Conservation (phyloP, 129 eudicot genomes). For the Pseudognaphalium luteoalbum region DNA sequence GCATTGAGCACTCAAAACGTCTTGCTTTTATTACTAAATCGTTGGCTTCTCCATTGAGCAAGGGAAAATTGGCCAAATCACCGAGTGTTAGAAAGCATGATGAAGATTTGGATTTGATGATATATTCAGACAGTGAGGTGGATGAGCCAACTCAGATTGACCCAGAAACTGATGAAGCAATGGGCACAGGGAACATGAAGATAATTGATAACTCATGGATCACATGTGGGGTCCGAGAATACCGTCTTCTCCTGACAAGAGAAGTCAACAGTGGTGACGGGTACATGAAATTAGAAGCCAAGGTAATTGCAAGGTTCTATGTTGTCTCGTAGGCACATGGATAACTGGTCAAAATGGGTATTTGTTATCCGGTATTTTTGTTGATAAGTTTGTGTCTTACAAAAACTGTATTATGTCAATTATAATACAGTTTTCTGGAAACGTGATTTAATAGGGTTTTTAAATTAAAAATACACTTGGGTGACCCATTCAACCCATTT, state of each 20-base stretch:
- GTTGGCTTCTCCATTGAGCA: conserved; percentile 55
- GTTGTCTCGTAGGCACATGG: not conserved
- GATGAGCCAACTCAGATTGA: conserved; percentile 62
- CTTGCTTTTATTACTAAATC: conserved; percentile 64
- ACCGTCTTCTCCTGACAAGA: conserved; percentile 56
- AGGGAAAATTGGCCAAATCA: conserved; percentile 65
- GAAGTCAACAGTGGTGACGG: conserved; percentile 44
- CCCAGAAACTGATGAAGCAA: conserved; percentile 36
- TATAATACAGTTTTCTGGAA: not conserved
- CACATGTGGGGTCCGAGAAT: conserved; percentile 55
- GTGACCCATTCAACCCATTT: not conserved
- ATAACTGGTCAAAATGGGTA: not conserved
- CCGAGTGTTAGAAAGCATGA: conserved; percentile 65
- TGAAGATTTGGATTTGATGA: conserved; percentile 69
- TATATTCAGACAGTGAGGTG: conserved; percentile 69
- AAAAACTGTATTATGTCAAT: not conserved
- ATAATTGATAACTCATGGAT: conserved; percentile 58
- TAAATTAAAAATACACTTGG: not conserved
- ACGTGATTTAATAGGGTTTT: not conserved
- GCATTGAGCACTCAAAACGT: conserved; percentile 55
- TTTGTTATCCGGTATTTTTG: not conserved
- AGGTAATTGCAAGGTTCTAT: conserved; percentile 40
- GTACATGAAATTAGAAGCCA: conserved; percentile 69
- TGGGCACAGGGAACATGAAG: conserved; percentile 18
- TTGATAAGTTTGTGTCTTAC: not conserved